Evolutionary conservation across 164 flowering plant genomes (phyloP).

Genomic region (Annona squamosa): DNA sequence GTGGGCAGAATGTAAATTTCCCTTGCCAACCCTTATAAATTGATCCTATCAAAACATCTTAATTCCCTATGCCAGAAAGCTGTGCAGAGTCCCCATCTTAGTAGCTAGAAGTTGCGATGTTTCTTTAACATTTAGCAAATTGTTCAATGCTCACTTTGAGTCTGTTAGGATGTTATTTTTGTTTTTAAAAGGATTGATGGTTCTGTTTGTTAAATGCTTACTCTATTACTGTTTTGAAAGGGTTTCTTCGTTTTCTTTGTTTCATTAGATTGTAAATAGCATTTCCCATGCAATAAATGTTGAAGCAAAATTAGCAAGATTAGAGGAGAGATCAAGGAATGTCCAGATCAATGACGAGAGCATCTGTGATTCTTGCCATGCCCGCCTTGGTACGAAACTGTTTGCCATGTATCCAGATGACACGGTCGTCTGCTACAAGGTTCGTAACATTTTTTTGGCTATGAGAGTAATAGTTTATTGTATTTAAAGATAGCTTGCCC

Average conservation of each 20-base stretch:
- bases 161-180: neutral
- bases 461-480: neutral
- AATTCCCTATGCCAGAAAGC: neutral
- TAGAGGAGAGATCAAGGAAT: slow-evolving; percentile 87
- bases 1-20: too few species aligned
- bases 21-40: too few species aligned
- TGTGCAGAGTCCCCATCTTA: neutral
- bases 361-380: slow-evolving; percentile 91
- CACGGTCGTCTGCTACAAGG: slow-evolving; percentile 94
- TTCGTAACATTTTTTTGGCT: slow-evolving; percentile 20
- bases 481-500: neutral
- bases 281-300: slow-evolving; percentile 68
- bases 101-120: neutral
- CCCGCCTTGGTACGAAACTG: slow-evolving; percentile 92
- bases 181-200: neutral
- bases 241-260: neutral
- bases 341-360: slow-evolving; percentile 95
- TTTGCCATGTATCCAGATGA: slow-evolving; percentile 99
- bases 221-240: neutral
- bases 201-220: neutral
- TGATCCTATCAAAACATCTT: too few species aligned
- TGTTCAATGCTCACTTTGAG: neutral
- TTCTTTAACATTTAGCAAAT: neutral
- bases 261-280: slow-evolving; percentile 67
- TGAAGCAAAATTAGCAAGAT: slow-evolving; percentile 70